Conservation (phyloP, 1,284 basidiomycete genomes). For the Crucibulum cyathiforme region DNA sequence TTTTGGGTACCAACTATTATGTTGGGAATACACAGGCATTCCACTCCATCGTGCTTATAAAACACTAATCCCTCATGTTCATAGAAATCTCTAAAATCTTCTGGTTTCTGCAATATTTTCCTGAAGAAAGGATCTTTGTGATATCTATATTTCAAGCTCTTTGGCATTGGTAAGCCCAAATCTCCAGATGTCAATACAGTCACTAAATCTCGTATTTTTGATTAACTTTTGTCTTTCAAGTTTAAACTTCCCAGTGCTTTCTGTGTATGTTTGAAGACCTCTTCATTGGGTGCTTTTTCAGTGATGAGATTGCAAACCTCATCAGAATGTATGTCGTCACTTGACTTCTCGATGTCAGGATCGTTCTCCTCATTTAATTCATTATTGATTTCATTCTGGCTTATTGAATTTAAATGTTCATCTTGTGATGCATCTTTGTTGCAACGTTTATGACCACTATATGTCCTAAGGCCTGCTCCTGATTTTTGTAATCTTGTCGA, state of each 20-base stretch:
- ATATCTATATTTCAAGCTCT: constrained; percentile 13
- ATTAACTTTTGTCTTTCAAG: neutral
- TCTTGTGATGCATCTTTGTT: too few species aligned
- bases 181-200: neutral
- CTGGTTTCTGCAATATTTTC: constrained; percentile 16
- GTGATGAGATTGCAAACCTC: too few species aligned
- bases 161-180: constrained; percentile 4
- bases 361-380: too few species aligned
- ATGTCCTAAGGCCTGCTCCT: neutral
- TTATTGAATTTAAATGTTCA: too few species aligned
- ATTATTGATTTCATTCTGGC: too few species aligned
- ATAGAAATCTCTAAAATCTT: constrained; percentile 22
- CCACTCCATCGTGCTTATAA: constrained; percentile 6
- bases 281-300: neutral
- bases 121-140: constrained; percentile 23
- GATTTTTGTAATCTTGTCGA: neutral
- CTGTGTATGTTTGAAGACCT: neutral
- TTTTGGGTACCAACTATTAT: constrained; percentile 14
- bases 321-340: too few species aligned
- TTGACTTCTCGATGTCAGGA: too few species aligned
- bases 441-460: too few species aligned
- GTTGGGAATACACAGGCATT: constrained; percentile 38
- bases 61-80: constrained; percentile 22
- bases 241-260: neutral
- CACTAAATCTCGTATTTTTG: neutral